Evolutionary conservation across 2,329 filamentous ascomycete genomes (phyloP).

Genomic region (Neopestalotiopsis clavispora): DNA sequence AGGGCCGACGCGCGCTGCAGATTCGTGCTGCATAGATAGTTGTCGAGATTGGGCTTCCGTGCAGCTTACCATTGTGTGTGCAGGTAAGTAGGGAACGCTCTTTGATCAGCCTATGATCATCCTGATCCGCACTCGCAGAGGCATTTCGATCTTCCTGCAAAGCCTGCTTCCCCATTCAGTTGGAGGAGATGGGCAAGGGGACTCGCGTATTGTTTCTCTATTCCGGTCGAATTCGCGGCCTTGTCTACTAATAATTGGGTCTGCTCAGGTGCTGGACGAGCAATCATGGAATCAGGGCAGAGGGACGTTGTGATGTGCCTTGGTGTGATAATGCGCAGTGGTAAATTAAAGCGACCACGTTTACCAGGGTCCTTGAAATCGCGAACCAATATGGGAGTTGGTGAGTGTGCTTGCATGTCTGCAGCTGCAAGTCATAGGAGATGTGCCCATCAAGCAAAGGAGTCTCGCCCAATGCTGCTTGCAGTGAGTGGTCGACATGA

Average conservation of each 20-base stretch:
- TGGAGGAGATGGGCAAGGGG: background rate
- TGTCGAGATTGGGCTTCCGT: background rate
- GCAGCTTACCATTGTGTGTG: background rate
- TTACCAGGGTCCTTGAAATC: constrained; percentile 5
- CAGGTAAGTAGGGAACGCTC: background rate
- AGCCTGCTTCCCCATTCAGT: background rate
- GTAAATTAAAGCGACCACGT: constrained; percentile 10
- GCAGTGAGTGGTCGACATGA: background rate
- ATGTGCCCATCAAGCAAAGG: background rate
- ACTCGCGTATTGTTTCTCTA: constrained; percentile 3
- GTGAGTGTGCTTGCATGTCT: background rate
- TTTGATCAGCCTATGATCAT: background rate
- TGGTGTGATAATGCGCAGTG: constrained; percentile 11
- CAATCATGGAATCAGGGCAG: too few species aligned
- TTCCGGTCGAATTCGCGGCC: constrained; percentile 5
- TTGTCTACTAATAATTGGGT: background rate
- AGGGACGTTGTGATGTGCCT: constrained; percentile 1
- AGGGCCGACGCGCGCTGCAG: background rate
- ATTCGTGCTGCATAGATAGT: background rate
- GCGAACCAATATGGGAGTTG: constrained; percentile 1
- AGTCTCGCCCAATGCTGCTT: background rate
- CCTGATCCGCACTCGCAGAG: background rate
- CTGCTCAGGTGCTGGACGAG: background rate
- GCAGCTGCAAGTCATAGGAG: constrained; percentile 7
- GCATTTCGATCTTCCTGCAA: background rate